Evolutionary conservation across 2,329 filamentous ascomycete genomes (phyloP).

Genomic region (Paraconiothyrium sp.): DNA sequence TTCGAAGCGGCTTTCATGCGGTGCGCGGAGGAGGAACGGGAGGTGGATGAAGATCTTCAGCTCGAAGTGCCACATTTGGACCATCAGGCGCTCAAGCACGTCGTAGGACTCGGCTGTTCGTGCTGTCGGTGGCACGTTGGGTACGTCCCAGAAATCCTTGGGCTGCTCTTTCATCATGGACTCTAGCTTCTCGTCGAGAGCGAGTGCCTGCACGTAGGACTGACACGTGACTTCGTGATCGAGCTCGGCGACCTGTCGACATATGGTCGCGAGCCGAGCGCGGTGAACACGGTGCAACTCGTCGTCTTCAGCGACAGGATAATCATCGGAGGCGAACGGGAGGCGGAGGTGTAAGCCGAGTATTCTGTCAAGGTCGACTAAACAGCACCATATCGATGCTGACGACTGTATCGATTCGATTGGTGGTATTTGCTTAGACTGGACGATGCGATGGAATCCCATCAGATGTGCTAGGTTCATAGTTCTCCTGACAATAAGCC

Average conservation of each 20-base stretch:
- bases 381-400: slow-evolving; percentile 39
- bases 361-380: slow-evolving; percentile 45
- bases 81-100: slow-evolving; percentile 41
- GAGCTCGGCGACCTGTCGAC: slow-evolving; percentile 39
- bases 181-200: slow-evolving; percentile 46
- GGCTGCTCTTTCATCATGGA: slow-evolving; percentile 39
- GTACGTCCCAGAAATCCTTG: slow-evolving; percentile 49
- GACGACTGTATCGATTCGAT: slow-evolving; percentile 39
- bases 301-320: slow-evolving; percentile 33
- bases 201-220: slow-evolving; percentile 42
- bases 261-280: slow-evolving; percentile 34
- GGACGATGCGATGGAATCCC: slow-evolving; percentile 49
- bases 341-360: slow-evolving; percentile 47
- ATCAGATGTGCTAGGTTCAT: slow-evolving; percentile 48
- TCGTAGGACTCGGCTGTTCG: slow-evolving; percentile 39
- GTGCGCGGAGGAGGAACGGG: slow-evolving; percentile 44
- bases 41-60: slow-evolving; percentile 48
- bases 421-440: slow-evolving; percentile 30
- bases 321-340: slow-evolving; percentile 46
- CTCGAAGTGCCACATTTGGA: slow-evolving; percentile 49
- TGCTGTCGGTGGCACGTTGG: slow-evolving; percentile 46
- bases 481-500: slow-evolving; percentile 45
- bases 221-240: slow-evolving; percentile 43
- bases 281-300: slow-evolving; percentile 35
- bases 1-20: slow-evolving; percentile 44